A percentile compares a stretch with the other conserved stretches of the same genome.
Evolutionary conservation across 1,284 basidiomycete genomes (phyloP).

Genomic region (Papiliotrema nemorosa): DNA sequence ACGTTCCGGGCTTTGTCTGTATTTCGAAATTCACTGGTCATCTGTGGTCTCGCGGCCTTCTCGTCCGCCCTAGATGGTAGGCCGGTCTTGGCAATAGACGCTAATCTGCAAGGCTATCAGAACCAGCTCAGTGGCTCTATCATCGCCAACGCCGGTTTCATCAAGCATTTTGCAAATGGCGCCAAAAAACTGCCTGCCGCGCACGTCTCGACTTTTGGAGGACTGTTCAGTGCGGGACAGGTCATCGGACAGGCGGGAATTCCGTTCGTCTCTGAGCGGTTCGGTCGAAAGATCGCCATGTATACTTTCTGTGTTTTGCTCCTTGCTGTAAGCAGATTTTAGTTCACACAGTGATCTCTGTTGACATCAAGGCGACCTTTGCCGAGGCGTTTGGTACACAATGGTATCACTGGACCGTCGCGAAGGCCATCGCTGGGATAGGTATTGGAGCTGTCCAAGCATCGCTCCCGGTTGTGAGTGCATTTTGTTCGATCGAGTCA

Average conservation of each 20-base stretch:
- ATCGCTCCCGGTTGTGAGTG: constrained; percentile 18
- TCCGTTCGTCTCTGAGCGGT: constrained; percentile 14
- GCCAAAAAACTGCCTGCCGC: constrained; percentile 6
- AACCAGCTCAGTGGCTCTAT: constrained; percentile 9
- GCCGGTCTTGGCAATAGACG: not conserved
- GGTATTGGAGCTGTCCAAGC: constrained; percentile 27
- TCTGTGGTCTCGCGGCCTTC: constrained; percentile 22
- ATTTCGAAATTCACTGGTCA: constrained; percentile 10
- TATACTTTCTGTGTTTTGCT: constrained; percentile 14
- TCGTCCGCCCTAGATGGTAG: constrained; percentile 20
- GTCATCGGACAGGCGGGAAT: constrained; percentile 18
- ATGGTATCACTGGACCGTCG: constrained; percentile 26
- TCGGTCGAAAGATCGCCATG: constrained; percentile 20
- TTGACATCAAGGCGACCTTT: constrained; percentile 11
- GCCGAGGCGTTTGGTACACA: constrained; percentile 18
- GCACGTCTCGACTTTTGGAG: constrained; percentile 26
- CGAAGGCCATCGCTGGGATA: constrained; percentile 25
- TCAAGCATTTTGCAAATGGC: constrained; percentile 13
- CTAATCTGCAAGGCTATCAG: constrained; percentile 12
- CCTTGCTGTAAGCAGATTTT: not conserved
- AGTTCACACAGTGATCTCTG: not conserved
- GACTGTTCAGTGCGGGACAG: constrained; percentile 22
- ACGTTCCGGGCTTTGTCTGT: constrained; percentile 9
- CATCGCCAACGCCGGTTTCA: constrained; percentile 21
- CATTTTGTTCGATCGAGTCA: not conserved